Base-by-base conservation (phyloP, 805 yeast species). In the Scheffersomyces ergatensis region DNA sequence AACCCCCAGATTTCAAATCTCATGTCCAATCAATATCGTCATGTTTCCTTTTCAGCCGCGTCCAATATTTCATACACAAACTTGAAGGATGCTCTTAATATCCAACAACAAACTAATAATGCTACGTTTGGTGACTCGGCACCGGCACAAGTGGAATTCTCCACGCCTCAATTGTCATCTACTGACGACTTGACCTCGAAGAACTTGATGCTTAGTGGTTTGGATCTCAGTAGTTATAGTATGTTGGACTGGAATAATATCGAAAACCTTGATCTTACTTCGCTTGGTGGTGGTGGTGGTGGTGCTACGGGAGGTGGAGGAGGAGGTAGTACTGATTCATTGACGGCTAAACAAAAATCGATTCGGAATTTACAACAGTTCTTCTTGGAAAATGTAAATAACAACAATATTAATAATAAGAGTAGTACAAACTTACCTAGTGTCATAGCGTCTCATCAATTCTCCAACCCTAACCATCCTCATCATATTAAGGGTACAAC, bases 131-230 rank as follows among this genome's bases (percentile, higher is more conserved):
- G 25, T 15, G 37, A 56, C 3, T 77, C 73, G 29, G 77, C 76
- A 0, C 89, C 90, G 1, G 75, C 74, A 33, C 89, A 85, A 52
- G 89, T 85, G 19, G 86, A 83, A 2, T 87, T 85, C 55, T 79
- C 95, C 1, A 85, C 95, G 1, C 96, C 96, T 2, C 95, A 88
- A 58, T 53, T 46, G n/a, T 30, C 41, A 6, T 39, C 43, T 15
- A 35, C 34, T n/a, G 44, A 40, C 20, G 47, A 38, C 19, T 23
- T 38, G 18, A 33, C 65, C 29, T 54, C 49, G 36, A 55, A 51
- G 36, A 64, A 64, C 3, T 38, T 58, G 9, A 47, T 58, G 47
- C 54, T 64, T 23, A 42, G 50, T 23, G 69, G 72, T 52, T 69
- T 34, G 77, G 73, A 44, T 46, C 68, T 11, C 50, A 55, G 37